These are phyloP conservation scores for Cyclotella baltica DNA, from an alignment of 108 stramenopile genomes.

Conservation along the genomic window DNA sequence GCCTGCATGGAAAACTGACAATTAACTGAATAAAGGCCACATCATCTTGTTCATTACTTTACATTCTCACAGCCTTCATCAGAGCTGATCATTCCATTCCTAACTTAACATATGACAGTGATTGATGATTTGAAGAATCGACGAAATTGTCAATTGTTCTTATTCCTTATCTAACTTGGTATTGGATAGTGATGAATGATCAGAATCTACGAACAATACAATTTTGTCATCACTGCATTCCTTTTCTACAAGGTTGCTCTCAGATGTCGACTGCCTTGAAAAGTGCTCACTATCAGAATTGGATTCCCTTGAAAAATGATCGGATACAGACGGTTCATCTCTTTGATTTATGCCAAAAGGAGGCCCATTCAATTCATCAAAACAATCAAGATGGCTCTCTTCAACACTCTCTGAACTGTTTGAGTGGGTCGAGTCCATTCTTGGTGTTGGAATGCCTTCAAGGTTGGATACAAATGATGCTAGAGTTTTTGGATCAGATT, in stretches of 20 bases:
- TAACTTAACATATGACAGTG: too few species aligned
- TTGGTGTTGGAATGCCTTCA: not conserved
- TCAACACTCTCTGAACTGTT: not conserved
- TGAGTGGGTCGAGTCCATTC: not conserved
- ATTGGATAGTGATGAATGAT: not conserved
- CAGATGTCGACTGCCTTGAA: not conserved
- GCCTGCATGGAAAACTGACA: too few species aligned
- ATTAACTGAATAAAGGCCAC: too few species aligned
- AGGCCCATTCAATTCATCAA: not conserved
- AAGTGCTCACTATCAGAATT: too few species aligned
- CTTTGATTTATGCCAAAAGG: not conserved
- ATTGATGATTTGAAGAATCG: too few species aligned
- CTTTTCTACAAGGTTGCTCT: not conserved
- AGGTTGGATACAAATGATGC: constrained; percentile 3
- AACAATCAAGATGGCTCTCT: not conserved
- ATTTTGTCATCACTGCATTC: not conserved
- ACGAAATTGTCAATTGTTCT: too few species aligned
- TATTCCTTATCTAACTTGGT: not conserved
- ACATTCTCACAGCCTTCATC: too few species aligned
- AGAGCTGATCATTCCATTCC: too few species aligned
- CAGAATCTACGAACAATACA: not conserved
- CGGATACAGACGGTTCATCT: constrained; percentile 10
- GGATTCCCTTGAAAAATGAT: constrained; percentile 28
- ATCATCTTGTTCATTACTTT: too few species aligned
- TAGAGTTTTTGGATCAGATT: not conserved